phyloP scores from a whole-genome alignment of 495 filamentous ascomycete species.

The Penicillium mononematosum region DNA sequence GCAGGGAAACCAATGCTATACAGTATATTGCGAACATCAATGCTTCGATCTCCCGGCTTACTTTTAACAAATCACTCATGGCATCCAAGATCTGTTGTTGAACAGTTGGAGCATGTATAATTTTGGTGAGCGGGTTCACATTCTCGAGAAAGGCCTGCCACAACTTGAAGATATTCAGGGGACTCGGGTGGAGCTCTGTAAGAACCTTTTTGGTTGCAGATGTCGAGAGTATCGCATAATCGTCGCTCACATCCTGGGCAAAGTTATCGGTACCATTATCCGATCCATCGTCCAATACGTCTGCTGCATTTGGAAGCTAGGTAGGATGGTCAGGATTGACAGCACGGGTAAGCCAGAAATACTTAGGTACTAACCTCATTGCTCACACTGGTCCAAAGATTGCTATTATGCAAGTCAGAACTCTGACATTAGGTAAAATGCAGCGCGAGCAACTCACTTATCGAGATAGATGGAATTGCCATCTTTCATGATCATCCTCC shows the following conservation, averaged over 20 bases:
- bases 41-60: conserved; percentile 41
- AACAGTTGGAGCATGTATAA: conserved; percentile 66
- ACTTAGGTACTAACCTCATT: conserved; percentile 41
- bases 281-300: conserved; percentile 34
- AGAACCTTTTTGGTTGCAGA: conserved; percentile 18
- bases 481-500: conserved; percentile 35
- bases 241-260: conserved; percentile 22
- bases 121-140: conserved; percentile 67
- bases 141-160: conserved; percentile 70
- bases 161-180: conserved; percentile 67
- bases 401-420: conserved; percentile 24
- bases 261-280: conserved; percentile 21
- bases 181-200: conserved; percentile 55
- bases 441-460: conserved; percentile 27
- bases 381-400: conserved; percentile 52
- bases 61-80: conserved; percentile 28
- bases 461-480: conserved; percentile 52
- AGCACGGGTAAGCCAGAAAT: not conserved
- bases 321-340: not conserved
- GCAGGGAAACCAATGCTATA: conserved; percentile 41
- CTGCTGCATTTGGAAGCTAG: conserved; percentile 50
- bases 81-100: conserved; percentile 44
- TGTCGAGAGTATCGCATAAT: conserved; percentile 26
- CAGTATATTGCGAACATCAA: conserved; percentile 54
- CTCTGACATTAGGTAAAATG: not conserved